Base-by-base conservation (phyloP, 1,139 yeast species). In the Wickerhamomyces sp. region DNA sequence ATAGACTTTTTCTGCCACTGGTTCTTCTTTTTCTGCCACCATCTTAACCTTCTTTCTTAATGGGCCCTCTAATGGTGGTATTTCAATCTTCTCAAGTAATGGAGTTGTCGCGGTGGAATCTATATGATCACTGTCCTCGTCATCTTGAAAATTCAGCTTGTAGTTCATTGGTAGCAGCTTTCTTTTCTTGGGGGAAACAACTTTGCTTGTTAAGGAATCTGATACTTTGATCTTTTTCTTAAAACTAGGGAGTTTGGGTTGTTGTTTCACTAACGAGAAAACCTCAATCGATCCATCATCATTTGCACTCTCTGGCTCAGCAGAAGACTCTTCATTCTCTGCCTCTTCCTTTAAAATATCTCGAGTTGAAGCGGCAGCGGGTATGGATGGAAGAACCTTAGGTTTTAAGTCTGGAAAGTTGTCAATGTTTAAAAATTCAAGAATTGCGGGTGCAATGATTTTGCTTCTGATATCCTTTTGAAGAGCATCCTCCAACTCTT, bases 401-500 rank as follows among this genome's bases (percentile, higher is more conserved):
- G 70, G 70, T 32, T 79, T 65, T 27, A 79, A 55, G 2, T 71
- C 72, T 0, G 86, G 82, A 56, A 79, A 84, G 42, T 76, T 75
- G 5, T 76, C 78, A 40, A 80, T 84, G 48, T 77, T 75, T 52
- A 89, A 70, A 18, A 76, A 67, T 33, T 82, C 84, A 45, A 85
- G 71, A 15, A 89, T 76, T 2, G 75, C 73, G 0, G 95, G 91
- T 0, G 89, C 91, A 34, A 87, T 76, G 7, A 86, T 68, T 52
- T 90, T 77, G 57, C 83, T 93, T 56, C 88, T 72, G 34, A 89
- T 77, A 64, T 89, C 96, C 50, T 84, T 83, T 34, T 81, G 68
- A 43, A 89, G 64, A 44, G 83, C 80, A 7, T 72, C 68, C 51
- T 78, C 79, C 45, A 89, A 73, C 51, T 89, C 96, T 47, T 76